A percentile compares a stretch with the other conserved stretches of the same genome.
These are phyloP conservation scores for Candida coquimbonensis DNA, from an alignment of 805 yeast genomes.

Conservation along the genomic window DNA sequence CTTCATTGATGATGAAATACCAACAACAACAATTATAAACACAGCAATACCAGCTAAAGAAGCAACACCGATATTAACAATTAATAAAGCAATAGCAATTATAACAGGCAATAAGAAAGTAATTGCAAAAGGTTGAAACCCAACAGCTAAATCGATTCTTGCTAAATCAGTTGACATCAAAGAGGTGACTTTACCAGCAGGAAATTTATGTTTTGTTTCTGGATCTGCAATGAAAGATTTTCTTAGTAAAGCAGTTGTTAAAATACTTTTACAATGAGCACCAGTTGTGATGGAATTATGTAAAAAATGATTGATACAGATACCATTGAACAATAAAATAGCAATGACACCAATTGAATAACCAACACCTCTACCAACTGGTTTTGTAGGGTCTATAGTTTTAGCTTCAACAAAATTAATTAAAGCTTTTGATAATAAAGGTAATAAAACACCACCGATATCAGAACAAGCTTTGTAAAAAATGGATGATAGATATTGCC, in stretches of 20 bases:
- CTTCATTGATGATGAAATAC: conserved; percentile 39
- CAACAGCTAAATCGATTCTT: conserved; percentile 62
- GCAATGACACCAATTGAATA: conserved; percentile 48
- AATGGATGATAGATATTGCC: conserved; percentile 35
- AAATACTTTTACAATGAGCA: conserved; percentile 55
- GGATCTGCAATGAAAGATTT: conserved; percentile 56
- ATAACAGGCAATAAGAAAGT: conserved; percentile 54
- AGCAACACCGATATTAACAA: conserved; percentile 61
- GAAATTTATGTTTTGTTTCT: conserved; percentile 43
- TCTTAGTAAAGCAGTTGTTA: conserved; percentile 58
- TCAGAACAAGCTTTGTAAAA: conserved; percentile 40
- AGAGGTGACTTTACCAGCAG: conserved; percentile 62
- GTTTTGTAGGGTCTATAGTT: conserved; percentile 30
- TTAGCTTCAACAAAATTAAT: conserved; percentile 46
- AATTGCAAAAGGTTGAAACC: conserved; percentile 49
- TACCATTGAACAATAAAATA: conserved; percentile 34
- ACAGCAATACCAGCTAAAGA: conserved; percentile 61
- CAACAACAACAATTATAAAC: conserved; percentile 39
- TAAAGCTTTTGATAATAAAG: conserved; percentile 46
- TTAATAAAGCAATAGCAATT: conserved; percentile 55
- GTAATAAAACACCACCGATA: conserved; percentile 42
- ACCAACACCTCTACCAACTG: conserved; percentile 47
- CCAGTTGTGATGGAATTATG: conserved; percentile 51
- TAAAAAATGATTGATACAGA: conserved; percentile 43
- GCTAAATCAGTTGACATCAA: conserved; percentile 72